A percentile compares a stretch with the other conserved stretches of the same genome.
phyloP scores from a whole-genome alignment of 2,329 filamentous ascomycete species.

The Epichloe hybrida region DNA sequence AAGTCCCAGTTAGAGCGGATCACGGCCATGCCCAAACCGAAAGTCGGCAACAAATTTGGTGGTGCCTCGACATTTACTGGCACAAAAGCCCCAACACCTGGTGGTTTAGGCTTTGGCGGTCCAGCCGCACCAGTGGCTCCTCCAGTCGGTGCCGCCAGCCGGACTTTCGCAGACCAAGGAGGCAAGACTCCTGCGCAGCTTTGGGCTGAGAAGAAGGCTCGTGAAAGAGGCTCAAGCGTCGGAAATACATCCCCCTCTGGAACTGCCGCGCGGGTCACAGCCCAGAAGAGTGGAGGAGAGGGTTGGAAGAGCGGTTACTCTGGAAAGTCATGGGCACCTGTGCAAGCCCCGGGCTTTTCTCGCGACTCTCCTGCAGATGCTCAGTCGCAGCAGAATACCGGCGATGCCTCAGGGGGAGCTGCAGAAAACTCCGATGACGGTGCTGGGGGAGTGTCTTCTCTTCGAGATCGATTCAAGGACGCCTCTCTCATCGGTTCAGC shows the following conservation, averaged over 20 bases:
- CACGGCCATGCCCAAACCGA: slow-evolving; percentile 83
- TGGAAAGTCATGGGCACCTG: slow-evolving; percentile 81
- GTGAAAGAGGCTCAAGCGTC: slow-evolving; percentile 44
- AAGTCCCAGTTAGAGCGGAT: slow-evolving; percentile 56
- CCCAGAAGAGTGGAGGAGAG: slow-evolving; percentile 59
- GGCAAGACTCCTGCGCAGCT: slow-evolving; percentile 94
- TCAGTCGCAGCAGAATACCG: slow-evolving; percentile 47
- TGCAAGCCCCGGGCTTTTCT: slow-evolving; percentile 54
- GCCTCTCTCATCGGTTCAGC: slow-evolving; percentile 53
- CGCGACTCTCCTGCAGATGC: slow-evolving; percentile 40
- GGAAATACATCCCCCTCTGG: slow-evolving; percentile 29
- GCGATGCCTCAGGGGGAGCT: slow-evolving; percentile 30
- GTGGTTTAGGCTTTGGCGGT: slow-evolving; percentile 49
- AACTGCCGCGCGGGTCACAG: slow-evolving; percentile 39
- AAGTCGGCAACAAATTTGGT: slow-evolving; percentile 82
- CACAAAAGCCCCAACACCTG: slow-evolving; percentile 77
- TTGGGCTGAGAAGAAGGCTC: slow-evolving; percentile 95
- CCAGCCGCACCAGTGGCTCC: slow-evolving; percentile 37
- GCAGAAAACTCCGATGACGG: slow-evolving; percentile 41
- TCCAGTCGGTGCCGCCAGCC: slow-evolving; percentile 67
- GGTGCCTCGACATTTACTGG: slow-evolving; percentile 61
- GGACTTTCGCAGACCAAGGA: slow-evolving; percentile 86
- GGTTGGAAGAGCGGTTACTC: slow-evolving; percentile 85
- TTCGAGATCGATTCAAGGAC: slow-evolving; percentile 74
- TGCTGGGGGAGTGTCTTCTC: slow-evolving; percentile 55